Conservation (phyloP, 129 eudicot species). For the Apium graveolens region DNA sequence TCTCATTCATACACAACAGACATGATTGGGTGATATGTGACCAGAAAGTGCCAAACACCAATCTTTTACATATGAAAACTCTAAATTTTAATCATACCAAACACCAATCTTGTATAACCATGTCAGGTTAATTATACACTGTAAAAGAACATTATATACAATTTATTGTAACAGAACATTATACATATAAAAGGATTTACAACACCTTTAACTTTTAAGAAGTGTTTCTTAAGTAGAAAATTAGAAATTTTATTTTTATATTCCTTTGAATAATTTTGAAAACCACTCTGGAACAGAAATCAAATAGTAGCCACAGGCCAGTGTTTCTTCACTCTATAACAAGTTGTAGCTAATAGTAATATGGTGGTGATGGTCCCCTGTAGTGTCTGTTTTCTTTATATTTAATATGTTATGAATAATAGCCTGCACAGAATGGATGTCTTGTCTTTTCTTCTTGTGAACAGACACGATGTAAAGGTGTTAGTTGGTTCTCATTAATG, state of each 20-base stretch:
- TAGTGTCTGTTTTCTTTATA: slow-evolving; percentile 14
- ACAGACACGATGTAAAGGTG: slow-evolving; percentile 31
- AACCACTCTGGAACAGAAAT: slow-evolving; percentile 4
- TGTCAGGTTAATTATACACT: background rate
- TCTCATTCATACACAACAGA: background rate
- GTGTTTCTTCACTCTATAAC: slow-evolving; percentile 17
- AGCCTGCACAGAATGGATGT: slow-evolving; percentile 29
- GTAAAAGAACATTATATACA: background rate
- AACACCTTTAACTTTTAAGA: background rate
- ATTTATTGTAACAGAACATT: background rate
- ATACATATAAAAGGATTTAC: background rate
- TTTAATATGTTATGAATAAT: slow-evolving; percentile 26
- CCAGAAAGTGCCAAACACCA: slow-evolving; percentile 31
- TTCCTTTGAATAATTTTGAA: background rate
- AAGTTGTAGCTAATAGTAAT: slow-evolving; percentile 18
- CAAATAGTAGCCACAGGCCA: slow-evolving; percentile 22
- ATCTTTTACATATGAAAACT: slow-evolving; percentile 57
- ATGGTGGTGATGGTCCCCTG: slow-evolving; percentile 31
- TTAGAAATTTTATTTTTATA: background rate
- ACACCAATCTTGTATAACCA: background rate
- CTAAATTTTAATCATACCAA: slow-evolving; percentile 13
- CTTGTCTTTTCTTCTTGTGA: slow-evolving; percentile 35
- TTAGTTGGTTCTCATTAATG: slow-evolving; percentile 40
- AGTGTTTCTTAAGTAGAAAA: background rate
- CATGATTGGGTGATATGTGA: background rate